A percentile compares a stretch with the other conserved stretches of the same genome.
Conservation (phyloP, 2,329 filamentous ascomycete genomes). For the Epicoccum nigrum region DNA sequence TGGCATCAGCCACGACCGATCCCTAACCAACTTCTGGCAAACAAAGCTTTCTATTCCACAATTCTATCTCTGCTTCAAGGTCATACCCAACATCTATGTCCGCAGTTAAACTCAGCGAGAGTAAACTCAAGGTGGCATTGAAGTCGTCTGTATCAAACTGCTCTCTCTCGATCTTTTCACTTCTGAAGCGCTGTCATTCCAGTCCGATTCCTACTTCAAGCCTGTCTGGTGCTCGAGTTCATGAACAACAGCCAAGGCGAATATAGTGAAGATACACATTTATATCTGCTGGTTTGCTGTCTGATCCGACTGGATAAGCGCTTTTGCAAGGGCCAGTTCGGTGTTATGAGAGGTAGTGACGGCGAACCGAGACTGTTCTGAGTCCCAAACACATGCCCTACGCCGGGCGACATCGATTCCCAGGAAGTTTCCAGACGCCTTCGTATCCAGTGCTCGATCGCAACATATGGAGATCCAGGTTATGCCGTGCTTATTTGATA, state of each 20-base stretch:
- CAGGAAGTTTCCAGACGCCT: not conserved
- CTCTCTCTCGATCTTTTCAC: not conserved
- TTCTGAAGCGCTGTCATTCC: not conserved
- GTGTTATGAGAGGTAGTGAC: no score
- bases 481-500: not conserved
- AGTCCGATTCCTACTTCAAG: not conserved
- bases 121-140: not conserved
- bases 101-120: not conserved
- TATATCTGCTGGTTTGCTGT: not conserved
- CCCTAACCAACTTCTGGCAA: not conserved
- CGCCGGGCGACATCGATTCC: no score
- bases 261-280: not conserved
- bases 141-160: not conserved
- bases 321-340: no score
- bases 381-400: no score
- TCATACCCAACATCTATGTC: conserved; percentile 1
- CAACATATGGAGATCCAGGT: not conserved
- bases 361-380: no score
- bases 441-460: not conserved
- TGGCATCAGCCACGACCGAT: no score
- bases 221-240: not conserved
- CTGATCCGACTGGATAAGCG: no score
- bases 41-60: not conserved
- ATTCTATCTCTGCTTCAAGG: not conserved
- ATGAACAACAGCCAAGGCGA: not conserved